Conservation (phyloP, 768 basidiomycete genomes). For the Russula vinacea region DNA sequence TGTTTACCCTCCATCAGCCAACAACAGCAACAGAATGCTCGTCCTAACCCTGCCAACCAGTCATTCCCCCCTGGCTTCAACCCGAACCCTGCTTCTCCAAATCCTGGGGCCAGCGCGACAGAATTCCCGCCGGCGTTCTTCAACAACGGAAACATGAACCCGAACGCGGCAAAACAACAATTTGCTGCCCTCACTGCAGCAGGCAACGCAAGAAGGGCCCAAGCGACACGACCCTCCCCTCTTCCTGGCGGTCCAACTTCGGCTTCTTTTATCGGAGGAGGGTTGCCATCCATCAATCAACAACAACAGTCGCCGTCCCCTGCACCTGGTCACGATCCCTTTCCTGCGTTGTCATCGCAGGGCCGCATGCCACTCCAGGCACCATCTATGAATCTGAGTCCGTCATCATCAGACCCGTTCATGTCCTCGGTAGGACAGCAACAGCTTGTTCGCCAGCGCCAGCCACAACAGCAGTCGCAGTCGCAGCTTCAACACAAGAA, state of each 20-base stretch:
- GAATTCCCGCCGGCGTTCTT: constrained; percentile 16
- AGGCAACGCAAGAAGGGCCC: constrained; percentile 55
- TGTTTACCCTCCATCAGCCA: constrained; percentile 15
- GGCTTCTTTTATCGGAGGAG: constrained; percentile 59
- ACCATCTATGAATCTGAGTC: constrained; percentile 40
- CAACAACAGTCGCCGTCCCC: constrained; percentile 26
- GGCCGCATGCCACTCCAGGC: constrained; percentile 29
- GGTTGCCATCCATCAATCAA: constrained; percentile 39
- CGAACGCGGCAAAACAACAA: constrained; percentile 74
- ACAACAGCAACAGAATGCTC: constrained; percentile 18
- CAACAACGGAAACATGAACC: constrained; percentile 46
- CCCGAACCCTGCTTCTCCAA: constrained; percentile 22
- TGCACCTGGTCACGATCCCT: constrained; percentile 33
- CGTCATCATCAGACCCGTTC: constrained; percentile 27
- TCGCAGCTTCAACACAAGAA: constrained; percentile 43
- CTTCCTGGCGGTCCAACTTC: constrained; percentile 58
- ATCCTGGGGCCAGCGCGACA: constrained; percentile 19
- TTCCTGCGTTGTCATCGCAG: constrained; percentile 30
- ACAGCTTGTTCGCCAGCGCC: constrained; percentile 37
- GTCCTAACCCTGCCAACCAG: constrained; percentile 9
- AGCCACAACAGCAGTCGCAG: constrained; percentile 36
- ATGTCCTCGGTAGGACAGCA: constrained; percentile 36
- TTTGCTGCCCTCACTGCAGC: constrained; percentile 73
- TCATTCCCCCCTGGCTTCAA: constrained; percentile 22
- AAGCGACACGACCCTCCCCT: constrained; percentile 37